A percentile compares a stretch with the other conserved stretches of the same genome.
Evolutionary conservation across 176 grass and related monocot species (phyloP).

Genomic region (Thalia dealbata): DNA sequence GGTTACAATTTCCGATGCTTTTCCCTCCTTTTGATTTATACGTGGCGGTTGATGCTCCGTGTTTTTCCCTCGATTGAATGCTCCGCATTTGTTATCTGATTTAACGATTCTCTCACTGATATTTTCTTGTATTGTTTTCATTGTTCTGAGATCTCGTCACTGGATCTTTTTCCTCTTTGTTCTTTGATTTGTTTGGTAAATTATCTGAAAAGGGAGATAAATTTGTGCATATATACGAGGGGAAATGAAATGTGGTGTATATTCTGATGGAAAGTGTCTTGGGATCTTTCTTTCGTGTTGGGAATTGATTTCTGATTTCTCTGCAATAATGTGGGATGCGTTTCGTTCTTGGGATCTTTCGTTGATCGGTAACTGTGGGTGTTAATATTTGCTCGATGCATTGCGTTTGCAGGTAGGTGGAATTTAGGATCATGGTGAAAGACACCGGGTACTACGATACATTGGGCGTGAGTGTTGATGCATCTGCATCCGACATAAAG

Average conservation of each 20-base stretch:
- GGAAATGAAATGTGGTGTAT: too few relatives aligned
- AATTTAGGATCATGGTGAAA: slow-evolving; percentile 46
- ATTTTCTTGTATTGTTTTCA: neutral
- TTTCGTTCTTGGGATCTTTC: neutral
- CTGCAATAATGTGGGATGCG: too few relatives aligned
- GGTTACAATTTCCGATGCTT: neutral
- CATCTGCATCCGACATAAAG: slow-evolving; percentile 77
- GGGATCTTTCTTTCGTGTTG: too few relatives aligned
- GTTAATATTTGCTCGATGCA: neutral
- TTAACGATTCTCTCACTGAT: neutral
- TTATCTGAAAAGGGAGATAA: neutral
- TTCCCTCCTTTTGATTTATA: too few relatives aligned
- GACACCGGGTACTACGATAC: slow-evolving; percentile 61
- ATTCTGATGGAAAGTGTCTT: too few relatives aligned
- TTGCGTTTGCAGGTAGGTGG: neutral
- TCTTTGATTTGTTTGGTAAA: neutral
- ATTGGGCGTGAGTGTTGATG: slow-evolving; percentile 63
- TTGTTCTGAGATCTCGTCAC: neutral
- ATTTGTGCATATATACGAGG: neutral
- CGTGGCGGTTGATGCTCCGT: too few relatives aligned
- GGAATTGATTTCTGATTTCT: too few relatives aligned
- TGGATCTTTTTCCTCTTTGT: neutral
- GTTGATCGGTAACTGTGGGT: neutral
- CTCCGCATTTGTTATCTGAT: neutral
- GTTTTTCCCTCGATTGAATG: neutral